These are phyloP conservation scores for Podospora bellae-mahoneyi DNA, from an alignment of 495 filamentous ascomycete species.

Conservation along the genomic window DNA sequence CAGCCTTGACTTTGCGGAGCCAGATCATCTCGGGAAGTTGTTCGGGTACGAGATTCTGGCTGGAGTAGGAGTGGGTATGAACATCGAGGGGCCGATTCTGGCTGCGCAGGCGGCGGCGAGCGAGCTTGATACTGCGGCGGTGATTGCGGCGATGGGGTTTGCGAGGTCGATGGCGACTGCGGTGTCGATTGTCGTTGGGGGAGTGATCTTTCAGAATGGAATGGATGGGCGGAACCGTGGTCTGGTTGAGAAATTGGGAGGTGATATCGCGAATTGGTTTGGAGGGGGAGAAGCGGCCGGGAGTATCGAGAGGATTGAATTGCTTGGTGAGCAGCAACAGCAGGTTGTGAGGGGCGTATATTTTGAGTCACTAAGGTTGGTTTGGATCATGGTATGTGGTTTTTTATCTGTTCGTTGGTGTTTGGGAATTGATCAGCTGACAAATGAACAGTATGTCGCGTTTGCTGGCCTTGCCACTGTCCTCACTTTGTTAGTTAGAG, in stretches of 20 bases:
- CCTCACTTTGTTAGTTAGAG: slow-evolving; percentile 47
- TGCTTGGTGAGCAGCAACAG: slow-evolving; percentile 45
- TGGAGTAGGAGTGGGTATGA: slow-evolving; percentile 61
- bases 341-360: slow-evolving; percentile 49
- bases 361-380: slow-evolving; percentile 54
- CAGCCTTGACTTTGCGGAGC: slow-evolving; percentile 41
- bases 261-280: slow-evolving; percentile 36
- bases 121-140: slow-evolving; percentile 64
- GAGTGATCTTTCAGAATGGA: slow-evolving; percentile 67
- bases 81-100: slow-evolving; percentile 69
- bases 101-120: slow-evolving; percentile 64
- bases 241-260: slow-evolving; percentile 34
- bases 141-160: slow-evolving; percentile 68
- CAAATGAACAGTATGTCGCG: background rate
- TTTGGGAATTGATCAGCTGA: background rate
- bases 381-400: slow-evolving; percentile 54
- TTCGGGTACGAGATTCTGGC: slow-evolving; percentile 58
- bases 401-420: background rate
- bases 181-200: slow-evolving; percentile 68
- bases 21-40: slow-evolving; percentile 48
- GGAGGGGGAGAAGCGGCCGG: slow-evolving; percentile 51
- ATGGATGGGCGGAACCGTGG: slow-evolving; percentile 37
- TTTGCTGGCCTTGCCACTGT: background rate
- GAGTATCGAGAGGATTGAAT: slow-evolving; percentile 50
- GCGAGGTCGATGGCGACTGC: slow-evolving; percentile 66